Evolutionary conservation across 2,329 filamentous ascomycete genomes (phyloP).

Genomic region (Zymoseptoria tritici): DNA sequence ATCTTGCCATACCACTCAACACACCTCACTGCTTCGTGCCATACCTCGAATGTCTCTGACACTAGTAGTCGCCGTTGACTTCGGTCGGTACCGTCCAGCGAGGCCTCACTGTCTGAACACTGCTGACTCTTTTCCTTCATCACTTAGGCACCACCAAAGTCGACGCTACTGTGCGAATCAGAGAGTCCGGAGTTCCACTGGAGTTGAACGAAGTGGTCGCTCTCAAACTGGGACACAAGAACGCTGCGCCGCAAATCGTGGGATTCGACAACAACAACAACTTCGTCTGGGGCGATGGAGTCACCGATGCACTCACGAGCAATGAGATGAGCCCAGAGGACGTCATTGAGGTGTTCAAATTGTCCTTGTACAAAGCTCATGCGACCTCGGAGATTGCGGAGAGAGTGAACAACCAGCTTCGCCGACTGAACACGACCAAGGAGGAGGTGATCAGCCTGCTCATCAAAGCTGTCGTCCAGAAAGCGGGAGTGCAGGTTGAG

Average conservation of each 20-base stretch:
- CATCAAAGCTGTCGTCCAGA: background rate
- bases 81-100: too few relatives aligned
- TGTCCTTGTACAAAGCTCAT: background rate
- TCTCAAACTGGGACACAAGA: background rate
- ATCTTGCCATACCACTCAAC: too few relatives aligned
- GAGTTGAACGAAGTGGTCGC: background rate
- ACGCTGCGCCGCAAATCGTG: background rate
- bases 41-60: too few relatives aligned
- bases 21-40: too few relatives aligned
- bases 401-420: background rate
- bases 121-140: too few relatives aligned
- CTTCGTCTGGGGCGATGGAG: background rate
- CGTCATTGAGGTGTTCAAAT: background rate
- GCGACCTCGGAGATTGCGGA: background rate
- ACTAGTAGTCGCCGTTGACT: too few relatives aligned
- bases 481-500: background rate
- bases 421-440: background rate
- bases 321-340: background rate
- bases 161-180: too few relatives aligned
- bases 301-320: background rate
- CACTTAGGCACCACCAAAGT: too few relatives aligned
- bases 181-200: too few relatives aligned
- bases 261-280: background rate
- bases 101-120: too few relatives aligned
- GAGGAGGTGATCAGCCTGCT: background rate